Evolutionary conservation across 257 asterid species (phyloP).

Genomic region (Apocynum venetum): DNA sequence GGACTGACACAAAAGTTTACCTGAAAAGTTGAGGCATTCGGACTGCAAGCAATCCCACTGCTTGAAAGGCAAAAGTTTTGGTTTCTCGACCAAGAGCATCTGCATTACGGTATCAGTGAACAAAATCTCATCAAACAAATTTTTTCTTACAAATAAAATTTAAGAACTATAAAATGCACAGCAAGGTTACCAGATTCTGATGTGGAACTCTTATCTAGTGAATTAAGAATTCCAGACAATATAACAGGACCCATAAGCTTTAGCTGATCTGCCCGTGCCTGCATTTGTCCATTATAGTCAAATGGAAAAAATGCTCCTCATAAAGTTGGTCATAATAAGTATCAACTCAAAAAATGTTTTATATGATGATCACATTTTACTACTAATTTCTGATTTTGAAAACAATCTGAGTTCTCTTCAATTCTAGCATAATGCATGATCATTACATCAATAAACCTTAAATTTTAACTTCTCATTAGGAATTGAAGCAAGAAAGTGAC

Average conservation of each 20-base stretch:
- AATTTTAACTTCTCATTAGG: neutral
- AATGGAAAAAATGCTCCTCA: neutral
- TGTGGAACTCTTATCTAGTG: slow-evolving; percentile 64
- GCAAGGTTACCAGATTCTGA: slow-evolving; percentile 58
- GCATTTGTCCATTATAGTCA: slow-evolving; percentile 22
- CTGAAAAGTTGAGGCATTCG: slow-evolving; percentile 97
- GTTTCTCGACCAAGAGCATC: slow-evolving; percentile 79
- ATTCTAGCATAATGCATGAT: neutral
- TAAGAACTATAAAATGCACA: slow-evolving; percentile 3
- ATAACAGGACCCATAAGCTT: slow-evolving; percentile 94
- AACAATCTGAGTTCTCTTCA: neutral
- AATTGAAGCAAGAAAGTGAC: neutral
- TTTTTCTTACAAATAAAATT: slow-evolving; percentile 4
- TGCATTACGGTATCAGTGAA: slow-evolving; percentile 29
- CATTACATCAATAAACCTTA: too few relatives aligned
- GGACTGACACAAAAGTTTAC: slow-evolving; percentile 29
- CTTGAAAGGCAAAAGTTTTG: slow-evolving; percentile 81
- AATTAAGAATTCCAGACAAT: slow-evolving; percentile 68
- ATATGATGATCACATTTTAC: neutral
- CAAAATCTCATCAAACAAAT: neutral
- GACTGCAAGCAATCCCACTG: slow-evolving; percentile 90
- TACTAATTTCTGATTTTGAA: neutral
- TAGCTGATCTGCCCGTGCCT: slow-evolving; percentile 85
- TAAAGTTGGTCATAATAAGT: neutral
- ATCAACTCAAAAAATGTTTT: neutral